Conservation (phyloP, 2,329 filamentous ascomycete genomes). For the Didymella exigua region DNA sequence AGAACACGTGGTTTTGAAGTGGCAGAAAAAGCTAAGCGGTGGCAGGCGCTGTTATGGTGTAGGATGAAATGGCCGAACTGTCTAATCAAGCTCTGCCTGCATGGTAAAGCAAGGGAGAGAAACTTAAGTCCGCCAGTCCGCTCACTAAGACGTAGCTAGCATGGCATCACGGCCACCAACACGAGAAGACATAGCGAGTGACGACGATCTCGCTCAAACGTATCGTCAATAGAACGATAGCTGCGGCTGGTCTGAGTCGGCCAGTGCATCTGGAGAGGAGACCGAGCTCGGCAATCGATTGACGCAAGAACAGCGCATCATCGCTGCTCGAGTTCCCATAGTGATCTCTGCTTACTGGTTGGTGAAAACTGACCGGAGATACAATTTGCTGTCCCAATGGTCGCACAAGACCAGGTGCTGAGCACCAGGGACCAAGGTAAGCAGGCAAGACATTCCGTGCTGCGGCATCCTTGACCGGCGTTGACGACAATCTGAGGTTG, state of each 20-base stretch:
- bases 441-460: background rate
- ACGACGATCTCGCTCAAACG: background rate
- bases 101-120: constrained; percentile 6
- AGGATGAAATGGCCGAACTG: constrained; percentile 8
- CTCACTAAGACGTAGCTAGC: background rate
- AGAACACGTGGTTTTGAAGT: constrained; percentile 28
- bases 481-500: background rate
- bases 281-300: background rate
- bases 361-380: background rate
- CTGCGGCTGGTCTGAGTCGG: background rate
- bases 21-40: constrained; percentile 10
- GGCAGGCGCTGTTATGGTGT: constrained; percentile 24
- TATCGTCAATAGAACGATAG: background rate
- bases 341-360: background rate
- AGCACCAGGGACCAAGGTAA: background rate
- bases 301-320: background rate
- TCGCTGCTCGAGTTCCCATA: background rate
- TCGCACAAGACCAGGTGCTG: constrained; percentile 3
- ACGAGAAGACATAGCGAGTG: background rate
- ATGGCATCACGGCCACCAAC: background rate
- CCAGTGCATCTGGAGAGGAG: background rate
- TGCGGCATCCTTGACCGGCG: background rate
- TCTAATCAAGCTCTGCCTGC: constrained; percentile 7
- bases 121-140: background rate
- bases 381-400: background rate